Evolutionary conservation across 768 basidiomycete genomes (phyloP), one percentile per base, ranked within the genome.

Genomic region (Collybia sordida): DNA sequence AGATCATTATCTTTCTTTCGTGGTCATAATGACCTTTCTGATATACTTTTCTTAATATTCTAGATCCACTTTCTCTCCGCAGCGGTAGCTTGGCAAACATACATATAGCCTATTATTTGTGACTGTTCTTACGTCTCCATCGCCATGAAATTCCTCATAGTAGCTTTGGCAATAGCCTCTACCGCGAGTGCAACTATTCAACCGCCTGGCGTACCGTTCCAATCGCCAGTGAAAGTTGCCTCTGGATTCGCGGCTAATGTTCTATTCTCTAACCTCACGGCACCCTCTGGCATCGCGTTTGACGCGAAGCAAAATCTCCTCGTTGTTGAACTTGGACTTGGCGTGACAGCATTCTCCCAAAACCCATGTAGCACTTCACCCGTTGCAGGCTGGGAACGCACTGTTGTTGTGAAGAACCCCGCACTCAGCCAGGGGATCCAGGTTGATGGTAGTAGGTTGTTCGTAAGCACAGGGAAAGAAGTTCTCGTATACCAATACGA

Each of bases 391-490:
- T 75, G 67, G 70, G 60, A 69, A 35, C 69, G 74, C 2, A 68
- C 63, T 1, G 59, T 75, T 9, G 71, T 76, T 9, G 52, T 75
- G 19, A 46, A 58, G 22, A 72, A 72, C 51, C 25, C 68, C 8
- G 55, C 52, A 17, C 60, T 76, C n/a, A 78, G 72, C 6, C 74
- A 76, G 39, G 75, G 73, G 3, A 75, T 78, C 23, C 66, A 72
- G 50, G 50, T 75, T 23, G 67, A 72, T 35, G 69, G 63, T 0
- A 48, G 50, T 12, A 42, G 53, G 27, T 56, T 75, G 22, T 75
- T 72, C 43, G 68, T 73, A 35, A 75, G 72, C 58, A 75, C 71
- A 2, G 67, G 68, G 0, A 61, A 56, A 3, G 58, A 64, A 7
- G 69, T 69, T 3, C 59, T 73, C 9, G 48, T 62, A 1, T 77